A percentile compares a stretch with the other conserved stretches of the same genome.
Conservation (phyloP, 805 yeast species). For the Saccharomycopsis oosterbeekiorum region DNA sequence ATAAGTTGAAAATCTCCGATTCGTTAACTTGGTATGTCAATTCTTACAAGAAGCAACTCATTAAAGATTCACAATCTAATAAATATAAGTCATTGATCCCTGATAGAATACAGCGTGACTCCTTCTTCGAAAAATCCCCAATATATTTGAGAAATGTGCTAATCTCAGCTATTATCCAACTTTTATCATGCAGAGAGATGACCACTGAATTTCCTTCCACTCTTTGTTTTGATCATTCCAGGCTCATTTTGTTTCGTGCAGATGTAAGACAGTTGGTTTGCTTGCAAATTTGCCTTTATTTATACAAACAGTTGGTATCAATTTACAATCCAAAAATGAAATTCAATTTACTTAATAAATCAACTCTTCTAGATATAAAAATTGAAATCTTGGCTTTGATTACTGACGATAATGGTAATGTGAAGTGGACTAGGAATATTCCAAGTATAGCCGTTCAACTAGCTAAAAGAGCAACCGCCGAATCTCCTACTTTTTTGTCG, state of each 20-base stretch:
- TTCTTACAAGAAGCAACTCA: constrained; percentile 11
- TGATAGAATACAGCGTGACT: constrained; percentile 2
- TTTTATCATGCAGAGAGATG: constrained; percentile 72
- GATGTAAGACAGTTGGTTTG: constrained; percentile 82
- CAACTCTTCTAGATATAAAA: constrained; percentile 40
- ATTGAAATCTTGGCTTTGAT: constrained; percentile 69
- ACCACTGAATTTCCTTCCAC: constrained; percentile 76
- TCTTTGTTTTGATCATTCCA: constrained; percentile 73
- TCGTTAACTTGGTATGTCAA: constrained; percentile 56
- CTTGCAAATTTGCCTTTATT: constrained; percentile 57
- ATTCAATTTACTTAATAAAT: constrained; percentile 29
- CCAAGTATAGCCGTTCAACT: constrained; percentile 62
- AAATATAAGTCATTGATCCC: constrained; percentile 21
- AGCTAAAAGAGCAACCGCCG: constrained; percentile 29
- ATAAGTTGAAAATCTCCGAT: constrained; percentile 49
- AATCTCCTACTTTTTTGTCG: constrained; percentile 4
- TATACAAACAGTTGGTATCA: constrained; percentile 59
- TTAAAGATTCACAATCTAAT: constrained; percentile 22
- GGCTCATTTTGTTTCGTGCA: constrained; percentile 68
- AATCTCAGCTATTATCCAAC: constrained; percentile 45
- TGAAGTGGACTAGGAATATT: constrained; percentile 84
- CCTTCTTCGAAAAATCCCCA: constrained; percentile 4
- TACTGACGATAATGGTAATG: constrained; percentile 75
- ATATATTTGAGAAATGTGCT: constrained; percentile 30
- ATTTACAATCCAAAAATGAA: constrained; percentile 28